Percentiles rank a stretch among this genome's conserved stretches.
Evolutionary conservation across 352 stramenopile species (phyloP).

Genomic region (Blastocystis sp.): DNA sequence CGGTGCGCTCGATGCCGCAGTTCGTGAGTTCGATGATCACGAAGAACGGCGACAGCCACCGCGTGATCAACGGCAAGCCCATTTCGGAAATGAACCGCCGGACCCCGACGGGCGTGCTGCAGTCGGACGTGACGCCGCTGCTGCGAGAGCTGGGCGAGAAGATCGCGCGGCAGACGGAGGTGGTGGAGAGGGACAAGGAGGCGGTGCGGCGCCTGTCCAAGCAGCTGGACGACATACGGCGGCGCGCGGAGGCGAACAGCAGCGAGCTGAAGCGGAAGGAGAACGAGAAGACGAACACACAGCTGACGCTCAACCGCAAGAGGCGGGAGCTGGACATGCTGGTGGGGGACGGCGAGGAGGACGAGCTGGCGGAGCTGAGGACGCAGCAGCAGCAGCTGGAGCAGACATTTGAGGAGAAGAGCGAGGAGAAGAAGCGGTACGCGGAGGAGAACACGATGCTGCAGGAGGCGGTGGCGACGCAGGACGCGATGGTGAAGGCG

Average conservation of each 20-base stretch:
- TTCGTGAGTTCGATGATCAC: not conserved
- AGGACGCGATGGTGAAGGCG: not conserved
- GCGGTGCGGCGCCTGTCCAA: not conserved
- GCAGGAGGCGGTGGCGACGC: not conserved
- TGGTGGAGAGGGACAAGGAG: not conserved
- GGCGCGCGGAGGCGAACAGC: not conserved
- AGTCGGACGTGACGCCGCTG: not conserved
- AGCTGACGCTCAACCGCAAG: not conserved
- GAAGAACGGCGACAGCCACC: not conserved
- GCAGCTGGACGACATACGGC: not conserved
- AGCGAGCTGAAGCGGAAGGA: not conserved
- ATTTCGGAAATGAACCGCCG: not conserved
- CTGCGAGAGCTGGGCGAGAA: not conserved
- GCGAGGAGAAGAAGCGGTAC: not conserved
- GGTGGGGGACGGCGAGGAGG: not conserved
- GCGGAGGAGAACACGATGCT: not conserved
- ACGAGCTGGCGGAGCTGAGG: conserved; percentile 1
- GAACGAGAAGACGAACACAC: not conserved
- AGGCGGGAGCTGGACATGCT: not conserved
- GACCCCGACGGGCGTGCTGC: not conserved
- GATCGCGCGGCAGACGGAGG: not conserved
- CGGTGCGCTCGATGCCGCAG: not conserved
- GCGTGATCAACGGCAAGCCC: not conserved
- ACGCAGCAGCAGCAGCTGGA: conserved; percentile 5
- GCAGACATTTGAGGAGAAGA: not conserved